Percentiles rank a stretch among this genome's conserved stretches.
phyloP scores from a whole-genome alignment of 2,329 filamentous ascomycete genomes.

The Parafenestella ontariensis region DNA sequence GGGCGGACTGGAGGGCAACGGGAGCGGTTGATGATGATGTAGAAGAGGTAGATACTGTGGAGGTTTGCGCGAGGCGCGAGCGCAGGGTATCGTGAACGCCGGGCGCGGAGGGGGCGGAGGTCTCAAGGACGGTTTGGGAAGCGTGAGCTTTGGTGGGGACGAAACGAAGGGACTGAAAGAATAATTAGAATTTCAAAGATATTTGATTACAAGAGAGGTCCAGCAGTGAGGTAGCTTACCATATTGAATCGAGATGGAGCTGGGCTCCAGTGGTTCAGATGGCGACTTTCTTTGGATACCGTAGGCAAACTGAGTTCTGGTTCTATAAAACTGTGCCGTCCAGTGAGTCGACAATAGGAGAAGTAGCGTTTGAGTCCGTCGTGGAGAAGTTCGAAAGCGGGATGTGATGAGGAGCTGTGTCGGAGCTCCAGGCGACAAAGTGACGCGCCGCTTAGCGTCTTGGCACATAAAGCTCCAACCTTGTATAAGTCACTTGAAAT shows the following conservation, averaged over 20 bases:
- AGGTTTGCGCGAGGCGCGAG: constrained; percentile 71
- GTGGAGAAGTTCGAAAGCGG: constrained; percentile 5
- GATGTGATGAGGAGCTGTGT: constrained; percentile 18
- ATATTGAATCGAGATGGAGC: constrained; percentile 12
- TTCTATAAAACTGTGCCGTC: neutral
- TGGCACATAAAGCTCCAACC: constrained; percentile 22
- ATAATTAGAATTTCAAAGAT: too few relatives aligned
- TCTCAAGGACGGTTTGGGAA: constrained; percentile 59
- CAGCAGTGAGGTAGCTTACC: constrained; percentile 13
- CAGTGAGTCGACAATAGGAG: too few relatives aligned
- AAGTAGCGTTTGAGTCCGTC: neutral
- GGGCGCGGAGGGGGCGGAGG: constrained; percentile 82
- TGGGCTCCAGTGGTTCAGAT: neutral
- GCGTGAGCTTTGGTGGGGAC: constrained; percentile 74
- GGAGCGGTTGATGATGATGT: constrained; percentile 32
- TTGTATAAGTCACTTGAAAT: too few relatives aligned
- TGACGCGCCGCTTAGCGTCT: constrained; percentile 44
- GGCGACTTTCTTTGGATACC: neutral
- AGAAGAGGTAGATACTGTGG: constrained; percentile 41
- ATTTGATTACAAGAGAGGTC: too few relatives aligned
- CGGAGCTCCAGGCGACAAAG: constrained; percentile 38
- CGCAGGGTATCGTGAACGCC: constrained; percentile 94
- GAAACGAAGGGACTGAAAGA: constrained; percentile 83
- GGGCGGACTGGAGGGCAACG: constrained; percentile 67
- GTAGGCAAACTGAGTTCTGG: neutral